Conservation (phyloP, 345 rosid genomes). For the Linum trigynum region DNA sequence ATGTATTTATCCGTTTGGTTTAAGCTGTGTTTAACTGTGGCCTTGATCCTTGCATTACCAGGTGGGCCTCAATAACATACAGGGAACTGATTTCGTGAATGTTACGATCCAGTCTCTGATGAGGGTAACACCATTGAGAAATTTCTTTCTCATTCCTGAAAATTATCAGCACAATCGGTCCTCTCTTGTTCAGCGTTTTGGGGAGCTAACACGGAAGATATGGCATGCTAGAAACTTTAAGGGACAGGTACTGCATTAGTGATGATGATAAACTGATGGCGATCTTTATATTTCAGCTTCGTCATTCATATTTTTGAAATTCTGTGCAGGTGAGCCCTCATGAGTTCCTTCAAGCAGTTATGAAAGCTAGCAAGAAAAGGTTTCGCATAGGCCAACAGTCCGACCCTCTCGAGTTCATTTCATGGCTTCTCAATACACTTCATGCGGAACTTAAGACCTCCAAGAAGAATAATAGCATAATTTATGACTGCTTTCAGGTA, state of each 20-base stretch:
- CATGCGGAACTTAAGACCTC: slow-evolving; percentile 33
- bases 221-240: slow-evolving; percentile 96
- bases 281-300: slow-evolving; percentile 3
- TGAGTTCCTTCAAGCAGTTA: no score
- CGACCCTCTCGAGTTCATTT: slow-evolving; percentile 91
- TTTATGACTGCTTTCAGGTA: slow-evolving; percentile 91
- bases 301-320: slow-evolving; percentile 1
- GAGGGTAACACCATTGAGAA: no score
- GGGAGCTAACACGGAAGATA: slow-evolving; percentile 86
- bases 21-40: background rate
- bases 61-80: slow-evolving; percentile 95
- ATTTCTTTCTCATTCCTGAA: slow-evolving; percentile 5
- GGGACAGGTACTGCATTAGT: slow-evolving; percentile 64
- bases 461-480: slow-evolving; percentile 60
- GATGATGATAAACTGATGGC: slow-evolving; percentile 2
- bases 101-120: no score
- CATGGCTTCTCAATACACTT: slow-evolving; percentile 73
- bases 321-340: background rate
- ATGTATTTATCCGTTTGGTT: background rate
- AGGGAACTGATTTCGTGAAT: slow-evolving; percentile 66
- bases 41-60: slow-evolving; percentile 17
- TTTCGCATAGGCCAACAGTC: no score
- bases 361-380: no score
- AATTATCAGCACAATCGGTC: slow-evolving; percentile 74
- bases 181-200: slow-evolving; percentile 84